phyloP scores from a whole-genome alignment of 1,284 basidiomycete species.

The Peniophora sp. region DNA sequence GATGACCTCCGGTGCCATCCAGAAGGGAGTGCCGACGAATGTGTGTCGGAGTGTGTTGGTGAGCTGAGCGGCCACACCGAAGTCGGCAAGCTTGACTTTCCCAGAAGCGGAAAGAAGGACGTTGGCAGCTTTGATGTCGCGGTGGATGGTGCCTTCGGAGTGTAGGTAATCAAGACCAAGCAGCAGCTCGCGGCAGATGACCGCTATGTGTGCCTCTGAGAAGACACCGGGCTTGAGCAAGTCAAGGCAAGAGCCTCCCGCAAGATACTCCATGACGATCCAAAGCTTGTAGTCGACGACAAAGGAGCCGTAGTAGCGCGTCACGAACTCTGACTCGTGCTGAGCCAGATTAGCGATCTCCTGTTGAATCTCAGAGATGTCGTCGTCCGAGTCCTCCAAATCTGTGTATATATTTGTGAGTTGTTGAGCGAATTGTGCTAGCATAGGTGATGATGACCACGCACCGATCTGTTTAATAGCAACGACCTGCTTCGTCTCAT shows the following conservation, averaged over 20 bases:
- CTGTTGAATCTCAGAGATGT: conserved; percentile 95
- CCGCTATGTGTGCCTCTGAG: conserved; percentile 88
- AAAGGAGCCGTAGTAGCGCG: conserved; percentile 94
- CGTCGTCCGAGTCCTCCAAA: conserved; percentile 86
- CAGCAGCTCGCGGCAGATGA: conserved; percentile 89
- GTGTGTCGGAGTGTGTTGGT: conserved; percentile 86
- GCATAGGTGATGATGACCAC: conserved; percentile 15
- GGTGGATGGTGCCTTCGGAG: conserved; percentile 90
- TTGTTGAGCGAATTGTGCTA: not conserved
- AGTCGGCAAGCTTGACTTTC: conserved; percentile 95
- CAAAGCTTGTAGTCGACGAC: conserved; percentile 96
- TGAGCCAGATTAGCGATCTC: conserved; percentile 95
- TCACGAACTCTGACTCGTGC: conserved; percentile 94
- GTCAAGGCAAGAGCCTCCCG: conserved; percentile 96
- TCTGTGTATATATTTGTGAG: conserved; percentile 33
- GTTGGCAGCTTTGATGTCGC: conserved; percentile 99
- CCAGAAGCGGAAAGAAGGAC: conserved; percentile 86
- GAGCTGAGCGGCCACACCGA: conserved; percentile 91
- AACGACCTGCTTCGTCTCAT: conserved; percentile 88
- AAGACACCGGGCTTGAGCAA: conserved; percentile 89
- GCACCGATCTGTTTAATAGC: conserved; percentile 97
- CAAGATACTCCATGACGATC: conserved; percentile 99
- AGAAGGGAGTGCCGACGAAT: conserved; percentile 94
- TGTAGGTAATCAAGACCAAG: conserved; percentile 95
- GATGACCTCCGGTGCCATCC: conserved; percentile 98